A percentile compares a stretch with the other conserved stretches of the same genome.
Conservation (phyloP, 2,329 filamentous ascomycete genomes). For the Verticillium tricorpus region DNA sequence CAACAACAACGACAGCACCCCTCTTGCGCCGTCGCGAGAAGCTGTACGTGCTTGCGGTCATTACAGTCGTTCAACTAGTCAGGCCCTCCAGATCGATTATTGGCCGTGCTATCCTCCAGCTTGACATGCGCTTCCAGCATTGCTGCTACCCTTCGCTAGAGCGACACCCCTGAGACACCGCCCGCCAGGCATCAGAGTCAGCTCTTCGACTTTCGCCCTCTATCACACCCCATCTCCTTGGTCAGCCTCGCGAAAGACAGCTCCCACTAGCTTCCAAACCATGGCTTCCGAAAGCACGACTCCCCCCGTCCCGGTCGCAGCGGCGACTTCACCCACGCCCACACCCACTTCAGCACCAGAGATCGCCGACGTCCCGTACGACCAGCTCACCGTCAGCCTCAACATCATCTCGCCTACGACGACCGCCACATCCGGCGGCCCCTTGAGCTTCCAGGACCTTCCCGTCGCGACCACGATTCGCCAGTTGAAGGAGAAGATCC, state of each 20-base stretch:
- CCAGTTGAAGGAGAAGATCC: conserved; percentile 55
- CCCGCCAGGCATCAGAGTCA: not conserved
- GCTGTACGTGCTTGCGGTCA: not conserved
- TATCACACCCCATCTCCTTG: not conserved
- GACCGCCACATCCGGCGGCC: conserved; percentile 42
- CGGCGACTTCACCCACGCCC: conserved; percentile 10
- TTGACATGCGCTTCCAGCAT: conserved; percentile 2
- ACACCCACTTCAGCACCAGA: conserved; percentile 11
- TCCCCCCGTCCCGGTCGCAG: conserved; percentile 19
- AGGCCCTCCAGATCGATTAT: not conserved
- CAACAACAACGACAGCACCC: not conserved
- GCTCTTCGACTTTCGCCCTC: not conserved
- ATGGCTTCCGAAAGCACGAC: conserved; percentile 33
- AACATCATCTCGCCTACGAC: conserved; percentile 54
- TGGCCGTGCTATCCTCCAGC: not conserved
- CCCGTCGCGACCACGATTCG: conserved; percentile 48
- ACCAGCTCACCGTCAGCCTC: conserved; percentile 44
- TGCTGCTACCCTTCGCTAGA: not conserved
- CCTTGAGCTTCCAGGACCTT: conserved; percentile 44
- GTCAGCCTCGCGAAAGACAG: not conserved
- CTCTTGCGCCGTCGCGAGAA: not conserved
- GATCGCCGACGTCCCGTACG: conserved; percentile 2
- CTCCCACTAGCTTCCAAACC: conserved; percentile 12
- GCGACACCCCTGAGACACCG: not conserved
- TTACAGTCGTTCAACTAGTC: not conserved